phyloP scores from a whole-genome alignment of 2,329 filamentous ascomycete genomes.

The Diaporthe vaccinii region DNA sequence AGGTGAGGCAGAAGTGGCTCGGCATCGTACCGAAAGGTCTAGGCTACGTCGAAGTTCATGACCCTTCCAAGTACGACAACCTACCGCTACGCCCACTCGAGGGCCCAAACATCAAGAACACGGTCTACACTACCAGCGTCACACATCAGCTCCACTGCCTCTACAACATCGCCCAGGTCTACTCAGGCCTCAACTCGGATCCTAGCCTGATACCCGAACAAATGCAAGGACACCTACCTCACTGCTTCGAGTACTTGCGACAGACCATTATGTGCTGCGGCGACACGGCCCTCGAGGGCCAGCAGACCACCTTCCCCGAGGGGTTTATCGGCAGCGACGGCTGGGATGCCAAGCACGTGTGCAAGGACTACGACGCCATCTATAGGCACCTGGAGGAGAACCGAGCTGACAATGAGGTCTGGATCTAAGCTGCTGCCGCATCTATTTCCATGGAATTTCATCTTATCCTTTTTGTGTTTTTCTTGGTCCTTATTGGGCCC shows the following conservation, averaged over 20 bases:
- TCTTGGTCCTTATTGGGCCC: neutral
- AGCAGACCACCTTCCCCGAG: constrained; percentile 55
- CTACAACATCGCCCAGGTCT: constrained; percentile 54
- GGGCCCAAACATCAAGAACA: constrained; percentile 46
- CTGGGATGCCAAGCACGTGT: constrained; percentile 59
- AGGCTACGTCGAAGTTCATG: constrained; percentile 55
- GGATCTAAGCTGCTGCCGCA: constrained; percentile 51
- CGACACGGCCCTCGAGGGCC: constrained; percentile 53
- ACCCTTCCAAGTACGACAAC: constrained; percentile 52
- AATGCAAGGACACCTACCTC: constrained; percentile 53
- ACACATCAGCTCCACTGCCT: constrained; percentile 61
- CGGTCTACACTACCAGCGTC: constrained; percentile 57
- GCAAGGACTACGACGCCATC: constrained; percentile 54
- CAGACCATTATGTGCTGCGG: constrained; percentile 52
- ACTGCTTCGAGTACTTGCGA: constrained; percentile 56
- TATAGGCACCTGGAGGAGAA: constrained; percentile 52
- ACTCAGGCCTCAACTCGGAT: constrained; percentile 50
- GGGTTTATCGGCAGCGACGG: constrained; percentile 56
- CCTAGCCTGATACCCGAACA: constrained; percentile 48
- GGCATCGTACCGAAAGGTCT: constrained; percentile 56
- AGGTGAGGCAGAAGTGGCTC: constrained; percentile 53
- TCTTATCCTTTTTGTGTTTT: neutral
- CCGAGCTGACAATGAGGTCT: constrained; percentile 51
- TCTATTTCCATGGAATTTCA: too few relatives aligned
- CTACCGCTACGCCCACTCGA: constrained; percentile 51